These are phyloP conservation scores for Rhodotorula taiwanensis DNA, from an alignment of 768 basidiomycete genomes.

Conservation along the genomic window DNA sequence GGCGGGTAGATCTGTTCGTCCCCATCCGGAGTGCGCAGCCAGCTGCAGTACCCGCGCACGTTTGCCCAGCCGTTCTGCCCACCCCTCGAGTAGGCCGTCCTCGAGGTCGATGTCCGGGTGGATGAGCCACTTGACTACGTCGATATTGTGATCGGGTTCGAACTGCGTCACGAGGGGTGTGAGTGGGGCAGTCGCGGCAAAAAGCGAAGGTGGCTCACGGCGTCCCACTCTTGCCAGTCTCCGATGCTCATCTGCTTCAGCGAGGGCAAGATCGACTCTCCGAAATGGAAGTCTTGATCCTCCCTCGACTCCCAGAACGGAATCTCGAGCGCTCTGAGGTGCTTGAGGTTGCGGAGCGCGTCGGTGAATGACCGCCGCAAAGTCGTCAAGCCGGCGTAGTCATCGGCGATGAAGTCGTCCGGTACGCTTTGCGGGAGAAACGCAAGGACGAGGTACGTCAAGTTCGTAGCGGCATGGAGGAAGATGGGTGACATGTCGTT, in stretches of 20 bases:
- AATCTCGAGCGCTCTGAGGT: conserved; percentile 23
- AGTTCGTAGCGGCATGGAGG: conserved; percentile 11
- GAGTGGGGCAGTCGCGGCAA: not conserved
- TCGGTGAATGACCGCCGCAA: conserved; percentile 21
- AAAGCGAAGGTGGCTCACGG: not conserved
- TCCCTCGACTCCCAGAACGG: conserved; percentile 25
- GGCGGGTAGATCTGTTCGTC: conserved; percentile 18
- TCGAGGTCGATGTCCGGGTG: conserved; percentile 25
- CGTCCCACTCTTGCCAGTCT: conserved; percentile 26
- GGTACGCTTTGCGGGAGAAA: conserved; percentile 21
- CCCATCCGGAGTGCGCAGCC: conserved; percentile 24
- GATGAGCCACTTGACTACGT: conserved; percentile 16
- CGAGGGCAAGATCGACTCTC: conserved; percentile 2
- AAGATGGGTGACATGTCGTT: conserved; percentile 29
- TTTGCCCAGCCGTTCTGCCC: conserved; percentile 2
- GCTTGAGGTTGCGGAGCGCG: conserved; percentile 9
- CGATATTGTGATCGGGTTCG: not conserved
- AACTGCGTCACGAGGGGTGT: not conserved
- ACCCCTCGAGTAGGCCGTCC: conserved; percentile 11
- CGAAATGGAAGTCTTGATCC: conserved; percentile 9
- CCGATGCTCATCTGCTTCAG: conserved; percentile 15
- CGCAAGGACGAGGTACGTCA: conserved; percentile 28
- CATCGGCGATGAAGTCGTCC: conserved; percentile 13
- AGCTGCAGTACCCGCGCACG: conserved; percentile 12
- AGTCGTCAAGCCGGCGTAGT: conserved; percentile 21